A percentile compares a stretch with the other conserved stretches of the same genome.
Evolutionary conservation across 2,329 filamentous ascomycete genomes (phyloP).

Genomic region (Neofusicoccum sp.): DNA sequence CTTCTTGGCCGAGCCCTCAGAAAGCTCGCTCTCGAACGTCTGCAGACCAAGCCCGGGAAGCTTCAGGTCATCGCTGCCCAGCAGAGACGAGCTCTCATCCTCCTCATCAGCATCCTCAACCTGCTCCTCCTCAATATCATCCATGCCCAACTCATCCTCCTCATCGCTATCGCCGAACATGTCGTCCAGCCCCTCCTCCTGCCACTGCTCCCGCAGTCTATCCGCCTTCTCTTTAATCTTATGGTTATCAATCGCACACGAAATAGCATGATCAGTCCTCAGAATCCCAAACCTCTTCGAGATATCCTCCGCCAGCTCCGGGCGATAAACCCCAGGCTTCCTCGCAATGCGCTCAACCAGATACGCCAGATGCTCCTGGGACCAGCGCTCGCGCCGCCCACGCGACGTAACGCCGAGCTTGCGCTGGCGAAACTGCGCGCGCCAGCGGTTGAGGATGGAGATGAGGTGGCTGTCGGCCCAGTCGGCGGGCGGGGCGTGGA

Average conservation of each 20-base stretch:
- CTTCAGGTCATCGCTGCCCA: no score
- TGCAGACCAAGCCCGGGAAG: no score
- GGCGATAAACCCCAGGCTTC: not conserved
- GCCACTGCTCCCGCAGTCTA: not conserved
- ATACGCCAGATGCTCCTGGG: not conserved
- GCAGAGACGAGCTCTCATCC: not conserved
- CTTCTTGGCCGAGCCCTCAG: no score
- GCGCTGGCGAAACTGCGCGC: constrained; percentile 14
- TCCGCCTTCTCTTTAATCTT: not conserved
- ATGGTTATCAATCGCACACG: constrained; percentile 16
- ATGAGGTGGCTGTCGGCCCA: not conserved
- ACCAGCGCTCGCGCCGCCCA: not conserved
- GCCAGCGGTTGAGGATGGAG: constrained; percentile 10
- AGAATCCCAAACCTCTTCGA: not conserved
- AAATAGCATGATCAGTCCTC: not conserved
- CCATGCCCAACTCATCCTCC: not conserved
- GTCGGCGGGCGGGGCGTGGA: not conserved
- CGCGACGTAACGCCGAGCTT: constrained; percentile 1
- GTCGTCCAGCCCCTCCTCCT: not conserved
- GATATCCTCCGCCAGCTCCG: not conserved
- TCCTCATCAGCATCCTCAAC: not conserved
- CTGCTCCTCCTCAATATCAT: not conserved
- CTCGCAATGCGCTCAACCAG: not conserved
- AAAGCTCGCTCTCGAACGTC: no score
- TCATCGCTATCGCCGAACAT: not conserved